Conservation (phyloP, 75 land plant genomes). For the Cupressus sempervirens region DNA sequence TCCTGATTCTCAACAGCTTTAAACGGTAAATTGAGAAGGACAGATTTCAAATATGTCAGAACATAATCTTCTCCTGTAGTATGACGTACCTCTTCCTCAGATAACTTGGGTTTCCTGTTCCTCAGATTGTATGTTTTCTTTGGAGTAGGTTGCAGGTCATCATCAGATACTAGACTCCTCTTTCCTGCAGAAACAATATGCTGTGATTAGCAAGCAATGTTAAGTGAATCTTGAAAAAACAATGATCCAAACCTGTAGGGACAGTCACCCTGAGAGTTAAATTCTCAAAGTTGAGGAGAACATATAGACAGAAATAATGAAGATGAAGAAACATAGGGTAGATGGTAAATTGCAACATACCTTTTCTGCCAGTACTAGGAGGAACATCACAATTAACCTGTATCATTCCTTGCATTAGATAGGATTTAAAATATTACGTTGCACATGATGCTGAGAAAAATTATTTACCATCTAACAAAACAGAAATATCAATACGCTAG, state of each 20-base stretch:
- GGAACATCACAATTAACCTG: neutral
- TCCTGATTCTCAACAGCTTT: neutral
- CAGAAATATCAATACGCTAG: neutral
- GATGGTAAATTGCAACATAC: neutral
- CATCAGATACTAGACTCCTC: neutral
- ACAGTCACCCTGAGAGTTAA: neutral
- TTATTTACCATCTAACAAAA: neutral
- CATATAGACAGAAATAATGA: neutral
- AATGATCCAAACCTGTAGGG: neutral
- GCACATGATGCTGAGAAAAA: neutral
- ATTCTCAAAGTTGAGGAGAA: neutral
- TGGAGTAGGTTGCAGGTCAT: constrained; percentile 1
- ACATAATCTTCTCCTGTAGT: neutral
- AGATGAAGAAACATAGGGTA: neutral
- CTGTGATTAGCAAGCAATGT: neutral
- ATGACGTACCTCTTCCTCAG: neutral
- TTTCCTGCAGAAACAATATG: neutral
- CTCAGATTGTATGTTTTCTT: neutral
- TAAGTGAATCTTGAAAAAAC: neutral
- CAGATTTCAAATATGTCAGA: neutral
- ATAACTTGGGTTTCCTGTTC: neutral
- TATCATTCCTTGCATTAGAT: neutral
- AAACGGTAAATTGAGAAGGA: neutral
- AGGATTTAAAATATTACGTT: neutral
- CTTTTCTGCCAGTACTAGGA: constrained; percentile 2